Percentiles rank a stretch among this genome's conserved stretches.
Conservation (phyloP, 2,329 filamentous ascomycete genomes). For the Fusarium odoratissimum region DNA sequence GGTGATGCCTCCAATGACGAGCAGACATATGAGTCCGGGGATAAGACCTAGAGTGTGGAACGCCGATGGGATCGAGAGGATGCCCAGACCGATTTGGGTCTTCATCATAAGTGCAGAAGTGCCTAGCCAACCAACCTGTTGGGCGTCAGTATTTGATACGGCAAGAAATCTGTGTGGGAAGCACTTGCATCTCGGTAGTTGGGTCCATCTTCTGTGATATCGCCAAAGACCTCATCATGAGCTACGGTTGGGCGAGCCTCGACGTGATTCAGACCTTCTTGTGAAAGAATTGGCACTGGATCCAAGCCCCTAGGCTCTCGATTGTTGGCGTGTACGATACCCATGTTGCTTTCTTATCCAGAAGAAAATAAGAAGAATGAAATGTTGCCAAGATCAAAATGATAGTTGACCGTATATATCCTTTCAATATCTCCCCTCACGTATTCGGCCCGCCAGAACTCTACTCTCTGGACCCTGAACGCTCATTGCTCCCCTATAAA, state of each 20-base stretch:
- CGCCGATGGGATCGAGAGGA: conserved; percentile 60
- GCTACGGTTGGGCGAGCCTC: not conserved
- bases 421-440: not conserved
- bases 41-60: conserved; percentile 60
- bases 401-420: not conserved
- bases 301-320: not conserved
- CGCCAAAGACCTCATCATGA: conserved; percentile 49
- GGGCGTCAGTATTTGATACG: not conserved
- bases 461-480: not conserved
- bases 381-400: not conserved
- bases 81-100: conserved; percentile 58
- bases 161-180: not conserved
- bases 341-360: not conserved
- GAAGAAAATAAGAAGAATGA: not conserved
- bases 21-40: conserved; percentile 58
- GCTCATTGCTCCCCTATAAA: not conserved
- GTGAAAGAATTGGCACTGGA: not conserved
- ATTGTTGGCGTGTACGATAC: not conserved
- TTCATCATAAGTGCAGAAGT: conserved; percentile 61
- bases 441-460: not conserved
- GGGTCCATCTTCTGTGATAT: conserved; percentile 45
- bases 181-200: conserved; percentile 47
- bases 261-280: not conserved
- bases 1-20: conserved; percentile 56
- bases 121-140: conserved; percentile 57